Base-by-base conservation (phyloP, 192 early-diverging fungal genomes). In the Entomortierella chlamydospora region DNA sequence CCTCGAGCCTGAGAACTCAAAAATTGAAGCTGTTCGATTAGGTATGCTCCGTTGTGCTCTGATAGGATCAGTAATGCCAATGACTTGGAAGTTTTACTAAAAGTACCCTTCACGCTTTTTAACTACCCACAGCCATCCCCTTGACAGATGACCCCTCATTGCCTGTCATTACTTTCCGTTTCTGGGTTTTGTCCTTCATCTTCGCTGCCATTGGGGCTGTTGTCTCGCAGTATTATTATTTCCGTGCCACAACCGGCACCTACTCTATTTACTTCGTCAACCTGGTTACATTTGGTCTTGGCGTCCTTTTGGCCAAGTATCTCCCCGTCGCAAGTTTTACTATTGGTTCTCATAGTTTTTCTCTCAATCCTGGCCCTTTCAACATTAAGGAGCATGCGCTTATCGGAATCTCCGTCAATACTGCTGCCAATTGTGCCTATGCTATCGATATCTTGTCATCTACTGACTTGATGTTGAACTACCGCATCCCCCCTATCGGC, bases 361-460 rank as follows among this genome's bases (percentile, higher is more conserved):
- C 69, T 17, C 45, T 81, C 25, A 72, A 72, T 31, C 64, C 61
- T 20, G 74, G 82, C 7, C 82, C 82, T 20, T 93, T 93, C 73
- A 88, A 86, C 51, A 80, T 91, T 63, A 93, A 93, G 59, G 91
- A 92, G 64, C 91, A 91, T 42, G 87, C 85, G 55, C 54, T 90
- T 22, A 90, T 92, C 39, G 80, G 77, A 28, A 77, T 88, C 22
- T 81, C 90, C 43, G 86, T 87, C 29, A 81, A 68, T 52, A 74
- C 86, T 56, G 84, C 72, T 33, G 74, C 66, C 52, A 42, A 45
- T 20, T 83, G 85, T 31, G 85, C 89, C 20, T 90, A 89, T 63
- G 88, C 87, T 23, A 73, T 73, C 31, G 81, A 77, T 33, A 69
- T 68, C 15, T 33, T 82, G 0, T 13, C 55, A 9, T 45, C 43